These are phyloP conservation scores for Hymenoscyphus salicellus DNA, from an alignment of 2,329 filamentous ascomycete species.

Conservation along the genomic window DNA sequence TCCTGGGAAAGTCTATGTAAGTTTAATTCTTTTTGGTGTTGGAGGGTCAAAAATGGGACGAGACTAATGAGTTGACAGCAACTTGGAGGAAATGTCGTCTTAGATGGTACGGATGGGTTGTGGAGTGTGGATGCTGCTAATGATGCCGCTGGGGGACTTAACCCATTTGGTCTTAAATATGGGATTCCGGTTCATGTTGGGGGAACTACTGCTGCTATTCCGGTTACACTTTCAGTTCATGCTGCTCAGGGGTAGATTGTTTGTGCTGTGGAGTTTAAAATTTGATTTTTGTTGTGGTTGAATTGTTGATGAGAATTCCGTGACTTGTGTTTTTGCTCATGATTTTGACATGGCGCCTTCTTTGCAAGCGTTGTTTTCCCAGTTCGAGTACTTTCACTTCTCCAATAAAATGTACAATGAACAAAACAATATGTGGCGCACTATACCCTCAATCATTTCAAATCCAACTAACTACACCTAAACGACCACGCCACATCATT, in stretches of 20 bases:
- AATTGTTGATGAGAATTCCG: not conserved
- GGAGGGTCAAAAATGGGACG: not conserved
- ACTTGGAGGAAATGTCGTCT: slow-evolving; percentile 1
- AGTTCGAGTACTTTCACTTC: too few relatives aligned
- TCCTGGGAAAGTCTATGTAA: slow-evolving; percentile 4
- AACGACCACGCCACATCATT: too few relatives aligned
- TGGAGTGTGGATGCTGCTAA: slow-evolving; percentile 9
- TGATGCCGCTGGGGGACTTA: slow-evolving; percentile 7
- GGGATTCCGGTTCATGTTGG: slow-evolving; percentile 17
- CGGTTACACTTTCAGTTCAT: slow-evolving; percentile 3
- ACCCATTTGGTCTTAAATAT: slow-evolving; percentile 1
- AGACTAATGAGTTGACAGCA: not conserved
- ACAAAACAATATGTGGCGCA: too few relatives aligned
- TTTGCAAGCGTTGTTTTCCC: too few relatives aligned
- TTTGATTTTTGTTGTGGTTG: too few relatives aligned
- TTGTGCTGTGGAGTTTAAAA: not conserved
- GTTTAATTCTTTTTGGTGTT: not conserved
- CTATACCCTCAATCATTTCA: too few relatives aligned
- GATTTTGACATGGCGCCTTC: too few relatives aligned
- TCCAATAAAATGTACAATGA: too few relatives aligned
- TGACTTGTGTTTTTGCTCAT: too few relatives aligned
- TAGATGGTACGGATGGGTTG: slow-evolving; percentile 10
- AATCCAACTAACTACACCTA: too few relatives aligned
- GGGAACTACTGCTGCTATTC: slow-evolving; percentile 3
- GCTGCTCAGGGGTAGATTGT: slow-evolving; percentile 5